Conservation (phyloP, 768 basidiomycete genomes). For the Peribolospora kevripleyi region DNA sequence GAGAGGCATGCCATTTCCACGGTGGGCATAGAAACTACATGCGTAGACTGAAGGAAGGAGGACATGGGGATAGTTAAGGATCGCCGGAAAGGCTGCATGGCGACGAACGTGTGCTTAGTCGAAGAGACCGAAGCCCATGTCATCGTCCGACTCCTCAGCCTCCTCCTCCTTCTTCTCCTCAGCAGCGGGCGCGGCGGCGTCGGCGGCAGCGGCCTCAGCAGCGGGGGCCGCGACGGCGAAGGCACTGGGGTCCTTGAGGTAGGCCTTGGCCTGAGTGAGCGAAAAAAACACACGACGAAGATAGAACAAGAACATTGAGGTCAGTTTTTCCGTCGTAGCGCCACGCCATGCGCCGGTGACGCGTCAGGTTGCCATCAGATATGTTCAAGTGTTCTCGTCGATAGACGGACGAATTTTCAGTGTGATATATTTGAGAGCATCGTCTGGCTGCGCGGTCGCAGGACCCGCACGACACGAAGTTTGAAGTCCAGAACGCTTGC, state of each 20-base stretch:
- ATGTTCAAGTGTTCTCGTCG: constrained; percentile 1
- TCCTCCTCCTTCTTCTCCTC: constrained; percentile 45
- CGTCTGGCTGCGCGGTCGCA: constrained; percentile 18
- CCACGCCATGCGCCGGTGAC: too few relatives aligned
- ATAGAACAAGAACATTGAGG: neutral
- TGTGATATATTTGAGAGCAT: constrained; percentile 27
- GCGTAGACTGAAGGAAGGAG: too few relatives aligned
- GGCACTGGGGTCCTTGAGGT: constrained; percentile 94
- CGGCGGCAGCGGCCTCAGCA: constrained; percentile 32
- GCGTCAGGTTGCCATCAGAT: constrained; percentile 13
- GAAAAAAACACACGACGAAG: constrained; percentile 18
- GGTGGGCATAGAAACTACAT: too few relatives aligned
- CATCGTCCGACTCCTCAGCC: constrained; percentile 77
- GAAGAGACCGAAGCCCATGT: constrained; percentile 98
- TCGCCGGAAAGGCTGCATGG: too few relatives aligned
- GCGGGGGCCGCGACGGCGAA: constrained; percentile 60
- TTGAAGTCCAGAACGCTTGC: constrained; percentile 13
- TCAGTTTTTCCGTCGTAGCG: too few relatives aligned
- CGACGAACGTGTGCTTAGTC: constrained; percentile 32
- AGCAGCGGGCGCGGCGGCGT: constrained; percentile 34
- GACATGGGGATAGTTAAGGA: too few relatives aligned
- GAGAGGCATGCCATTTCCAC: too few relatives aligned
- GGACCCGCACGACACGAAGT: neutral
- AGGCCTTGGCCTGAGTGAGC: constrained; percentile 40
- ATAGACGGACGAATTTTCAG: constrained; percentile 59